Percentiles rank a stretch among this genome's conserved stretches.
These are phyloP conservation scores for Endocalyx cinctus DNA, from an alignment of 2,329 filamentous ascomycete species.

Conservation along the genomic window DNA sequence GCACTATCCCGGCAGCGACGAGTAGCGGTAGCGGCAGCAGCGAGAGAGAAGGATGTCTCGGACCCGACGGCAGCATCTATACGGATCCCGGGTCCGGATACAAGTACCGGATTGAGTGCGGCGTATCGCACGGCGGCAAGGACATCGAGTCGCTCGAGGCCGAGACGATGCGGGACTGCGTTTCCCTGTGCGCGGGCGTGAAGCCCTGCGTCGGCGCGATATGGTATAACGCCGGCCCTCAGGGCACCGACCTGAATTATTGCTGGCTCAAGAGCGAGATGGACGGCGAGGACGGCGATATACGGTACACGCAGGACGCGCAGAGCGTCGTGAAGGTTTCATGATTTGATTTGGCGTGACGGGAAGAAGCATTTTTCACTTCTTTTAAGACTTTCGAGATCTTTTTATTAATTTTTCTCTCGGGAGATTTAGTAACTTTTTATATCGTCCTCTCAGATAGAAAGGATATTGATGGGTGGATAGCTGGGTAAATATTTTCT, in stretches of 20 bases:
- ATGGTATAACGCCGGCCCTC: slow-evolving; percentile 21
- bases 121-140: slow-evolving; percentile 15
- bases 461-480: no score
- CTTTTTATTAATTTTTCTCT: no score
- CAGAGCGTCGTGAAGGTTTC: slow-evolving; percentile 18
- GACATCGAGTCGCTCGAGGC: slow-evolving; percentile 19
- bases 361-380: no score
- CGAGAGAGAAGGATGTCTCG: slow-evolving; percentile 10
- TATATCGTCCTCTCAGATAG: no score
- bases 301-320: slow-evolving; percentile 14
- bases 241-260: slow-evolving; percentile 24
- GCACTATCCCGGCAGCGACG: not conserved
- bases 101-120: slow-evolving; percentile 17
- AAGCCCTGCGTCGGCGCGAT: slow-evolving; percentile 16
- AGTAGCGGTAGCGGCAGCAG: slow-evolving; percentile 4
- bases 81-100: slow-evolving; percentile 13
- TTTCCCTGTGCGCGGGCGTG: slow-evolving; percentile 16
- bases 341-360: slow-evolving; percentile 13
- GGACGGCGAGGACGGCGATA: slow-evolving; percentile 12
- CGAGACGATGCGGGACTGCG: slow-evolving; percentile 18
- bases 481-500: no score
- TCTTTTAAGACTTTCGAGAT: no score
- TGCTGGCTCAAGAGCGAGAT: slow-evolving; percentile 23
- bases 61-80: slow-evolving; percentile 17
- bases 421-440: no score